These are phyloP conservation scores for Talaromyces marneffei DNA, from an alignment of 2,329 filamentous ascomycete genomes.

Conservation along the genomic window DNA sequence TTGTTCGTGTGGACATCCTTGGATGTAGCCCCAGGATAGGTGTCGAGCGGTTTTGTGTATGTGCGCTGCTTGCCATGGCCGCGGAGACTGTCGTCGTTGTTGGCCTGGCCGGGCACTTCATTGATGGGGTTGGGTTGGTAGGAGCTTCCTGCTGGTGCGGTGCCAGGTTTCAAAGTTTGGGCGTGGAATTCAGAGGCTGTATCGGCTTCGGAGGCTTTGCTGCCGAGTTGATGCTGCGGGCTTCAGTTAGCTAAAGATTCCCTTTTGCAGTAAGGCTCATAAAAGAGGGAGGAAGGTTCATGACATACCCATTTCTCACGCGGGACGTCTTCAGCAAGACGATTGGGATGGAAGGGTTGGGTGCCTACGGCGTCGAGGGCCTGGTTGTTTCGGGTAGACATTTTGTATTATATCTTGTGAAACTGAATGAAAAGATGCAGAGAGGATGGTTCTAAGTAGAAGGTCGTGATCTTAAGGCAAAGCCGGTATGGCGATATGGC, in stretches of 20 bases:
- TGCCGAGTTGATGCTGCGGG: conserved; percentile 58
- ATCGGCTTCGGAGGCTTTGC: conserved; percentile 48
- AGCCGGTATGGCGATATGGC: neutral
- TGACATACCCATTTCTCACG: conserved; percentile 9
- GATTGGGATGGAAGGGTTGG: conserved; percentile 12
- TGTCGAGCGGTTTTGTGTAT: conserved; percentile 41
- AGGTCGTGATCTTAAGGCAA: neutral
- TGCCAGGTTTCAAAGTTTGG: conserved; percentile 56
- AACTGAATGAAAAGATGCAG: too few species aligned
- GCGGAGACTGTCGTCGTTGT: conserved; percentile 36
- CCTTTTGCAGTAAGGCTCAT: fast-evolving
- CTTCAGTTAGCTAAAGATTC: neutral
- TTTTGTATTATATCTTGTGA: neutral
- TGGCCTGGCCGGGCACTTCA: conserved; percentile 34
- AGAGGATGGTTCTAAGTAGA: neutral
- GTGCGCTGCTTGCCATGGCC: conserved; percentile 37
- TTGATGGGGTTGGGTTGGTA: conserved; percentile 40
- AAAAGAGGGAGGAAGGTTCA: neutral
- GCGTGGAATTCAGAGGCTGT: conserved; percentile 61
- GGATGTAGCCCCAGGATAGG: conserved; percentile 49
- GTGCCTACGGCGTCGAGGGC: conserved; percentile 2
- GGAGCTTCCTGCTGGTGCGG: conserved; percentile 52
- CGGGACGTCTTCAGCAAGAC: neutral
- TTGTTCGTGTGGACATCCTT: conserved; percentile 44
- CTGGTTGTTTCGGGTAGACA: conserved; percentile 8